Evolutionary conservation across 169 alveolate species (phyloP), one percentile per base, ranked within the genome.

Genomic region (Theileria annulata): DNA sequence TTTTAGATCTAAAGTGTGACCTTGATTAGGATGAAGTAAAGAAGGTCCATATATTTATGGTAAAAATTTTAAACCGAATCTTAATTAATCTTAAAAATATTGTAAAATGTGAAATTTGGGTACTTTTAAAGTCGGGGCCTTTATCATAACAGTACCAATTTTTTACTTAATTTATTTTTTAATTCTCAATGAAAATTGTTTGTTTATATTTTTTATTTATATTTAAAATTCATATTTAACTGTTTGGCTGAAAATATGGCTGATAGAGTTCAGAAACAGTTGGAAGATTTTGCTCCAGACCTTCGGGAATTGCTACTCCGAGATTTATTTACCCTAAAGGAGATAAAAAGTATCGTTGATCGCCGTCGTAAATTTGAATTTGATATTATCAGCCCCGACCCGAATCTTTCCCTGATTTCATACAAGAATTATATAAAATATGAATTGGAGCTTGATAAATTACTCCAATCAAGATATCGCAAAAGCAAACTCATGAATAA

Each of bases 201-300:
- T n/a, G n/a, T n/a, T n/a, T n/a, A n/a, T n/a, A n/a, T n/a, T n/a
- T n/a, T n/a, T n/a, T n/a, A n/a, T n/a, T n/a, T n/a, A n/a, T n/a
- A n/a, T n/a, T n/a, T n/a, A n/a, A n/a, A n/a, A n/a, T n/a, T n/a
- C n/a, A n/a, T n/a, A n/a, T n/a, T n/a, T n/a, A n/a, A n/a, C n/a
- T n/a, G n/a, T 35, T 35, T 3, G 8, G 47, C 8, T 56, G 33
- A 3, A 13, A 71, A 33, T 25, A 83, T 83, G 90, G 90, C 90
- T 5, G 90, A 75, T 25, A 23, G 68, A 37, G 90, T 83, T 49
- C 90, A 83, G 63, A 79, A 77, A 68, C 77, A 70, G 77, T 77
- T 83, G 42, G 90, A 83, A 70, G 90, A 71, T 76, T 63, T 75
- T 75, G 90, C 70, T 63, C 87, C 87, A 35, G 90, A 83, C 63